Evolutionary conservation across 2,329 filamentous ascomycete species (phyloP), one percentile per base, ranked within the genome.

Genomic region (Thermoascus crustaceus): DNA sequence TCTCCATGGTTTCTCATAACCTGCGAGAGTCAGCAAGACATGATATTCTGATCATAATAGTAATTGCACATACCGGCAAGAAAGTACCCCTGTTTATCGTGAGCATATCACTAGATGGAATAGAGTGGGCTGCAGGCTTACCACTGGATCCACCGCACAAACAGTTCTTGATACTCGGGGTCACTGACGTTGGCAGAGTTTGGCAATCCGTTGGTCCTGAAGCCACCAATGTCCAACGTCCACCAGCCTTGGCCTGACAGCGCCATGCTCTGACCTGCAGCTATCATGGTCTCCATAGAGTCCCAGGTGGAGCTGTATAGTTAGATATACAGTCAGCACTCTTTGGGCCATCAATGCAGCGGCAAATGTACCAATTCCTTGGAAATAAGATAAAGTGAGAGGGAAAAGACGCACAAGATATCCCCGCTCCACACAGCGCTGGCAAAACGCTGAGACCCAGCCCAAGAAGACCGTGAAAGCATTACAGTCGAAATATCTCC

Each of bases 201-300:
- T 11, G 24, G 24, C 9, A 26, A 10, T 5, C n/a, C 14, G 7
- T 26, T 13, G 7, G 24, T 13, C 24, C 14, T 10, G 48, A 83
- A 82, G 1, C 79, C 79, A 2, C 79, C 78, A 34, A 82, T 82
- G 45, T 82, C 78, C 1, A 78, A 82, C 0, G 78, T 82, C 75
- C 76, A 82, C 77, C 77, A 81, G 0, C 76, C 70, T 7, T 82
- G 66, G 0, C 78, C 78, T 0, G 75, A 66, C 4, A 82, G 57
- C 0, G 76, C 78, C 72, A 80, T 80, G 49, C 79, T 78, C 13
- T 82, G 58, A 0, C 78, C 78, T 0, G 78, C 78, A 0, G 74
- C 66, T 2, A 82, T 59, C 50, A 82, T 76, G 39, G 73, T 69
- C 3, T 73, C 67, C 31, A 81, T 64, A 17, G 67, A 75, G 2